These are phyloP conservation scores for Calocera cornea DNA, from an alignment of 768 basidiomycete species.

Conservation along the genomic window DNA sequence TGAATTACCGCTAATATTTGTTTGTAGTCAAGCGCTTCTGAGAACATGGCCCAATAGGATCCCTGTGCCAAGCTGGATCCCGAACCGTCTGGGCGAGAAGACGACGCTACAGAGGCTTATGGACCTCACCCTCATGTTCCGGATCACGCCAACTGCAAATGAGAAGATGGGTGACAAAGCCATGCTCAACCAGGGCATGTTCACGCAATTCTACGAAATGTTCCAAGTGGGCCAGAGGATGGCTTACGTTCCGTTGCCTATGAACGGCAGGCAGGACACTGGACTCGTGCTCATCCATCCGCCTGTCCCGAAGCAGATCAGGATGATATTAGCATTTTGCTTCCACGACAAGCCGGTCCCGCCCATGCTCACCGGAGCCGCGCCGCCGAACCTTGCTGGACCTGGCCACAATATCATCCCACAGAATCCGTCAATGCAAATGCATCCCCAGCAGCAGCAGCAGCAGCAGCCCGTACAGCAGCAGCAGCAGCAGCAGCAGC, in stretches of 20 bases:
- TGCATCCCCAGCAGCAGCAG: not conserved
- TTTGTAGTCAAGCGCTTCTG: not conserved
- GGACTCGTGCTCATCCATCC: not conserved
- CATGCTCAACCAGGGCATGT: not conserved
- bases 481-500: not conserved
- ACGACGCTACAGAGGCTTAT: not conserved
- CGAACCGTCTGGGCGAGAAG: not conserved
- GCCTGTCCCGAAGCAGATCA: not conserved
- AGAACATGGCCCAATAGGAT: not conserved
- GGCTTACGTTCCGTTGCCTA: not conserved
- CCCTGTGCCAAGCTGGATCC: not conserved
- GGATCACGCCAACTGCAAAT: not conserved
- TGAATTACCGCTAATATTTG: not conserved
- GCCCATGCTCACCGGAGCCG: not conserved
- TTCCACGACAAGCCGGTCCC: slow-evolving; percentile 1
- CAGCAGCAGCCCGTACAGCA: not conserved
- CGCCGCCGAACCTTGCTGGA: not conserved
- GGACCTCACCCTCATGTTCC: not conserved
- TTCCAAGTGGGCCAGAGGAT: not conserved
- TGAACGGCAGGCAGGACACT: not conserved
- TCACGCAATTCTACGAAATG: not conserved
- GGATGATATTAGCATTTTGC: not conserved
- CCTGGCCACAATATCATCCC: not conserved
- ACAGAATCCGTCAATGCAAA: not conserved
- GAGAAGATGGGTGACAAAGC: not conserved